Base-by-base conservation (phyloP, 371 early-diverging fungal genomes). In the Actinomucor elegans region DNA sequence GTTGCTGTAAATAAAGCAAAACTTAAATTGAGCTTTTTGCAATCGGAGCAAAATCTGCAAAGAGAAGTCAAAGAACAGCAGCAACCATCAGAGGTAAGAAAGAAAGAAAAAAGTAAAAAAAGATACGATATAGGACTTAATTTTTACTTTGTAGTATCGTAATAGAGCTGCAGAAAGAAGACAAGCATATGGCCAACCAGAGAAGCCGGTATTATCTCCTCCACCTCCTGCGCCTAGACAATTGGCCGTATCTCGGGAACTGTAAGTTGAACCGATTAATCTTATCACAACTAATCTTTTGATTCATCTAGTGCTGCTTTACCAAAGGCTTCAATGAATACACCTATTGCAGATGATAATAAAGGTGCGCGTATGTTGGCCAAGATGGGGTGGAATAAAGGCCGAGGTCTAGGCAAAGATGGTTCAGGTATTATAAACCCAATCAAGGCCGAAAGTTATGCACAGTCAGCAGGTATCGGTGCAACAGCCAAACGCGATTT, bases 161-260 rank as follows among this genome's bases (percentile, higher is more conserved):
- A 85, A 88, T 54, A 67, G 88, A 43, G 86, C 86, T 14, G 88
- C 85, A 18, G 86, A 86, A 59, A 69, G 88, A 41, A 67, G 88
- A 36, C 75, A 82, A 50, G 80, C 81, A n/a, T 78, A 77, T 66
- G 83, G 83, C 0, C 85, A 81, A 33, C 84, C 84, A 0, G 77
- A 81, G 10, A 72, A 71, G 31, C 80, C 80, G 5, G 40, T 62
- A 0, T 51, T 65, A 15, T 50, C 62, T 15, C 49, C 63, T 42
- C 56, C 67, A 20, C 42, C 50, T 35, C 18, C 58, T 7, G 51
- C 54, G 26, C 41, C 46, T 17, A 50, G 47, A 47, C 57, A 52
- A 33, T 24, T 14, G 23, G 27, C 33, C 28, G 35, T 18, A 5
- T 15, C 52, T 23, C 38, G 38, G 34, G 61, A 55, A 37, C 34